Evolutionary conservation across 345 rosid genomes (phyloP), one percentile per base, ranked within the genome.

Genomic region (Murraya koenigii): DNA sequence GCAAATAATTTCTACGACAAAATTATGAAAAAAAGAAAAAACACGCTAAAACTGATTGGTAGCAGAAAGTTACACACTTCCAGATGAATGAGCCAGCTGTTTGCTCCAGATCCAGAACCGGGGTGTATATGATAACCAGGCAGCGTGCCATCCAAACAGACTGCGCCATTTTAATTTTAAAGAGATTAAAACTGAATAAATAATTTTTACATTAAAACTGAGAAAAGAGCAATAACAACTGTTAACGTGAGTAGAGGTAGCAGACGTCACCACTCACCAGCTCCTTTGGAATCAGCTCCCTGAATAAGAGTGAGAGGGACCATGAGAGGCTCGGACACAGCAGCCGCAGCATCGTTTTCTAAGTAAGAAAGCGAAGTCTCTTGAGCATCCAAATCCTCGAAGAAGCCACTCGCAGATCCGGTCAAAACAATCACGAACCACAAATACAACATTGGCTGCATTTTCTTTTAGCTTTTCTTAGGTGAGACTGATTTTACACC

Each of bases 211-310:
- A 38, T 2, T 0, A 49, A 47, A 5, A 23, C 2, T 39, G 13
- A 63, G 0, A 62, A 33, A 44, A 66, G 47, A 8, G 39, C 22
- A 38, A 38, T 30, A 30, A 44, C 17, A 3, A 44, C 15, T 3
- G 13, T 3, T 13, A 44, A 3, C 49, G n/a, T n/a, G 13, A 13
- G 49, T 13, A 17, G 56, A 66, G 22, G 8, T 22, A 23, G 56
- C n/a, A 38, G 39, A 61, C 32, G 32, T 30, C 2, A 1, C 15
- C 2, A 1, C 15, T 52, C 86, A 93, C 98, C 94, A 80, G 98
- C 98, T 89, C 98, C 98, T 79, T 88, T 89, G 47, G 93, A 81
- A 55, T 81, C 95, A 87, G 97, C 97, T 82, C 94, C 92, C 4
- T 81, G 84, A 80, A 95, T 92, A 79, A 95, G 92, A 77, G 97